Percentiles rank a stretch among this genome's conserved stretches.
Evolutionary conservation across 805 yeast genomes (phyloP).

Genomic region (Torulaspora delbrueckii): DNA sequence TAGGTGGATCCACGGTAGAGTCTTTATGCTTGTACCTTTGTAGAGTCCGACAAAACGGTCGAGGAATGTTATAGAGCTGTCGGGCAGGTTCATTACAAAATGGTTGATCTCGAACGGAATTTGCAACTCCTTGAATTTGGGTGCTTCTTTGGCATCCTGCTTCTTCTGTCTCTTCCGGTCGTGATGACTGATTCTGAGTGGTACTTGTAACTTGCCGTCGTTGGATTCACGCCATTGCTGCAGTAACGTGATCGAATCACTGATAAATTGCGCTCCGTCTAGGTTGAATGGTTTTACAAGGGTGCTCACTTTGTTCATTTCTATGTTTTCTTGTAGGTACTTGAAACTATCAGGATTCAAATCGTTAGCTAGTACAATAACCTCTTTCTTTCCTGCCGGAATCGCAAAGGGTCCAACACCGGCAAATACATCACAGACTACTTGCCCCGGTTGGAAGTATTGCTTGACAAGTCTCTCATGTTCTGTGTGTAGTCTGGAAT

Average conservation of each 20-base stretch:
- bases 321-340: constrained; percentile 62
- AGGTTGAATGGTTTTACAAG: constrained; percentile 61
- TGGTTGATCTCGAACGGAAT: constrained; percentile 43
- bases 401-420: constrained; percentile 98
- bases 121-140: constrained; percentile 41
- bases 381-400: constrained; percentile 85
- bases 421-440: constrained; percentile 93
- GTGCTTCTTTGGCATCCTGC: constrained; percentile 30
- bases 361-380: constrained; percentile 85
- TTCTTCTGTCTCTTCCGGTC: constrained; percentile 37
- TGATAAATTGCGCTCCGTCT: constrained; percentile 83
- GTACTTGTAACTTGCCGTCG: constrained; percentile 37
- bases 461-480: constrained; percentile 71
- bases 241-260: constrained; percentile 50
- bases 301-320: constrained; percentile 52
- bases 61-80: constrained; percentile 78
- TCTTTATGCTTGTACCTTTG: constrained; percentile 39
- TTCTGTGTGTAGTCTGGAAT: constrained; percentile 88
- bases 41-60: constrained; percentile 75
- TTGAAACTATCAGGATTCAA: constrained; percentile 81
- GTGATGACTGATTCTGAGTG: constrained; percentile 22
- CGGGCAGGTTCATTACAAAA: constrained; percentile 95
- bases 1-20: constrained; percentile 71
- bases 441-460: constrained; percentile 58
- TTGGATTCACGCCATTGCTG: constrained; percentile 41